phyloP scores from a whole-genome alignment of 345 rosid species.

The Melaleuca quinquenervia region DNA sequence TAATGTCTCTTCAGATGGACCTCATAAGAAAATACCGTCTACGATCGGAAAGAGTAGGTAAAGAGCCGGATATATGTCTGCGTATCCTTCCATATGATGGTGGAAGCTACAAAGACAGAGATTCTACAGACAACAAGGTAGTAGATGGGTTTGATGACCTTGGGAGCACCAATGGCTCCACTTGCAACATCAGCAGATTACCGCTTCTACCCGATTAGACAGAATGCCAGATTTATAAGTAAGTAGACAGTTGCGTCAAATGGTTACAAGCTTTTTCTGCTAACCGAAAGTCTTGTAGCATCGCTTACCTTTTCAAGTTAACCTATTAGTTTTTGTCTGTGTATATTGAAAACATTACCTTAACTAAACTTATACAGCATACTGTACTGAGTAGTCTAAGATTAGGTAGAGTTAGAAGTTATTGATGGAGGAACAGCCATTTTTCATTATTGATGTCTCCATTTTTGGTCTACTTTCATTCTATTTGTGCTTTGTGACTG shows the following conservation, averaged over 20 bases:
- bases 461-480: neutral
- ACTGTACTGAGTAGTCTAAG: neutral
- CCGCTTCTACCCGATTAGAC: conserved; percentile 47
- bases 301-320: neutral
- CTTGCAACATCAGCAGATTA: conserved; percentile 23
- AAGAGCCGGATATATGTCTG: conserved; percentile 35
- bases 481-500: neutral
- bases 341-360: neutral
- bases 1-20: conserved; percentile 54
- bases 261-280: neutral
- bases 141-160: conserved; percentile 17
- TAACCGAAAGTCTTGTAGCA: neutral
- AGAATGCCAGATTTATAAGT: neutral
- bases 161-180: conserved; percentile 24
- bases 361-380: neutral
- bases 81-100: conserved; percentile 48
- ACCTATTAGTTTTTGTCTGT: neutral
- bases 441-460: neutral
- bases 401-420: neutral
- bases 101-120: conserved; percentile 6
- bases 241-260: neutral
- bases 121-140: conserved; percentile 8
- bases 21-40: conserved; percentile 49
- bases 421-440: neutral
- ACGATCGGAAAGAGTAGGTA: conserved; percentile 38